phyloP scores from a whole-genome alignment of 768 basidiomycete species.

The Leccinum boreale region DNA sequence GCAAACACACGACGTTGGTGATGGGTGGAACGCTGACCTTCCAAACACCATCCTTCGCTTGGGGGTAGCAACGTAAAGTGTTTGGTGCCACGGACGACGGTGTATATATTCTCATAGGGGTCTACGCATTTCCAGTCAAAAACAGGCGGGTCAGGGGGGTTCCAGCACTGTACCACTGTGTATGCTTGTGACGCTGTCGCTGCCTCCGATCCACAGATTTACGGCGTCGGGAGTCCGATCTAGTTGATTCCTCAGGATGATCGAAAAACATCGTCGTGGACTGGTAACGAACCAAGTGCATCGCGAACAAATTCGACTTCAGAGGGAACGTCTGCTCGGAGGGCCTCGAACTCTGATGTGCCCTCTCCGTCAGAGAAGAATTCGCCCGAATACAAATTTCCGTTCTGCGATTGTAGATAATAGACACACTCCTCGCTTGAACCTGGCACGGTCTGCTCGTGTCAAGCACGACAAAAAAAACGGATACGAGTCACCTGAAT shows the following conservation, averaged over 20 bases:
- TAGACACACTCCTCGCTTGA: constrained; percentile 36
- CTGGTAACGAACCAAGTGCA: constrained; percentile 59
- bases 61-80: constrained; percentile 86
- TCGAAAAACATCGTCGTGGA: background rate
- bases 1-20: background rate
- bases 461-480: background rate
- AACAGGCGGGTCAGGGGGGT: background rate
- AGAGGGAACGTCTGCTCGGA: constrained; percentile 63
- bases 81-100: constrained; percentile 80
- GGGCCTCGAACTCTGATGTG: constrained; percentile 56
- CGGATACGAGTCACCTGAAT: constrained; percentile 26
- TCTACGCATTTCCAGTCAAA: constrained; percentile 38
- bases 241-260: constrained; percentile 19
- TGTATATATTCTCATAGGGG: constrained; percentile 93
- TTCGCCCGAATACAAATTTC: constrained; percentile 65
- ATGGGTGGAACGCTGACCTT: constrained; percentile 51
- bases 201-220: constrained; percentile 89
- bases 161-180: constrained; percentile 63
- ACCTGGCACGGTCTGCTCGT: background rate
- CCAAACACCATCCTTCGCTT: constrained; percentile 79
- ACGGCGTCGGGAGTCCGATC: constrained; percentile 79
- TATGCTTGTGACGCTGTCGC: constrained; percentile 73
- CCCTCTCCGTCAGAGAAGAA: constrained; percentile 38
- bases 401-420: constrained; percentile 92
- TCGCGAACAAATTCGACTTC: constrained; percentile 75